phyloP scores from a whole-genome alignment of 2,329 filamentous ascomycete genomes.

The Rachicladosporium sp. region DNA sequence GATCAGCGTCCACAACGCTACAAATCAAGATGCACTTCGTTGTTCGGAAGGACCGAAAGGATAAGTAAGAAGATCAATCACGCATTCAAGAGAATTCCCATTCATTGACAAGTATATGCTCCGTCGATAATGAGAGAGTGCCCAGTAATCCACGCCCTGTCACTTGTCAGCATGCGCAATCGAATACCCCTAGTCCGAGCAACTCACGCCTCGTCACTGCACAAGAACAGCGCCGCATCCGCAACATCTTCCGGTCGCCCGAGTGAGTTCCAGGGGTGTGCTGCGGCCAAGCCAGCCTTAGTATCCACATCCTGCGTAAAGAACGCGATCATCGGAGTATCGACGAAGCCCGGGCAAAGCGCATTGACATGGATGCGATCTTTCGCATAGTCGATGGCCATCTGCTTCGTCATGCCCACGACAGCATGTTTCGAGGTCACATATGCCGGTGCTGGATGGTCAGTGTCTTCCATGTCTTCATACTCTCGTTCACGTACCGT shows the following conservation, averaged over 20 bases:
- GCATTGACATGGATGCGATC: slow-evolving; percentile 15
- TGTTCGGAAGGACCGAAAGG: too few species aligned
- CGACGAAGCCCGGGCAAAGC: slow-evolving; percentile 11
- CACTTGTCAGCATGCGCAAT: neutral
- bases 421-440: slow-evolving; percentile 14
- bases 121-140: slow-evolving; percentile 7
- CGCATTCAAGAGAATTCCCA: neutral
- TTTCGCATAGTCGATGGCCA: slow-evolving; percentile 16
- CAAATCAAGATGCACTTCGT: too few species aligned
- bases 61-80: too few species aligned
- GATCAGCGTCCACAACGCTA: too few species aligned
- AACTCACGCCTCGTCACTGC: slow-evolving; percentile 16
- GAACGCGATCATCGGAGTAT: slow-evolving; percentile 10
- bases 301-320: slow-evolving; percentile 1
- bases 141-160: slow-evolving; percentile 12
- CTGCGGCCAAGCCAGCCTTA: slow-evolving; percentile 3
- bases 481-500: neutral
- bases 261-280: slow-evolving; percentile 14
- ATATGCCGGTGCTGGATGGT: slow-evolving; percentile 5
- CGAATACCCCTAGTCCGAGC: slow-evolving; percentile 6
- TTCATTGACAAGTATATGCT: neutral
- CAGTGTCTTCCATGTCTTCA: too few species aligned
- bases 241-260: slow-evolving; percentile 15
- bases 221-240: slow-evolving; percentile 16
- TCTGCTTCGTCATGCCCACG: slow-evolving; percentile 18